Base-by-base conservation (phyloP, 768 basidiomycete species). In the Suillus bovinus region DNA sequence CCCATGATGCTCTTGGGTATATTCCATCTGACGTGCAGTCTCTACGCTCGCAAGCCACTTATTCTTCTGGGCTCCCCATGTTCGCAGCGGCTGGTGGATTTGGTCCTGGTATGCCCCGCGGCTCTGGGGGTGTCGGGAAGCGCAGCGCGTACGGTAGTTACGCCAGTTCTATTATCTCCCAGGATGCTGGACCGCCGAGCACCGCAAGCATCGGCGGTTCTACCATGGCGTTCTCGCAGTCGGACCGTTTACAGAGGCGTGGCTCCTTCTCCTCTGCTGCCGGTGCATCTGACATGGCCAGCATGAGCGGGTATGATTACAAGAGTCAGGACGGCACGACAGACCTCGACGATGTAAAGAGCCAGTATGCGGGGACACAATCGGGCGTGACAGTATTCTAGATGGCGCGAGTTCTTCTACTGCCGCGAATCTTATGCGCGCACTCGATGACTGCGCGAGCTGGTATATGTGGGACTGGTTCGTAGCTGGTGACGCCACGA, bases 11-110 rank as follows among this genome's bases (percentile, higher is more conserved):
- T 0, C 82, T 96, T 59, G 89, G 91, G 6, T 96, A 96, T 74
- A 96, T 98, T 66, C 94, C 95, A 2, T 93, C 94, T 7, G 97
- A 99, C 71, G 92, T 89, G 27, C 96, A 97, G 72, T 98, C 96
- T 4, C 85, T 99, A 52, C 89, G 94, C 60, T 99, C 96, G 2
- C 97, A 99, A 75, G 96, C 96, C 0, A 95, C 94, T 0, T 96
- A 97, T 72, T 91, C 95, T 2, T 94, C 95, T 11, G 93, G 93
- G 29, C 79, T 96, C 34, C 95, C 94, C 17, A 85, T 92, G 82
- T 96, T 95, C 70, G 82, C 85, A 57, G 78, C 83, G 33, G 82
- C 82, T 66, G 86, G 88, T 53, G 87, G 88, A 13, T 93, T 90
- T 69, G 86, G 89, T 52, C 81, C 87, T 54, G 84, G 84, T 14